Conservation (phyloP, 768 basidiomycete species). For the Dioszegia crocea region DNA sequence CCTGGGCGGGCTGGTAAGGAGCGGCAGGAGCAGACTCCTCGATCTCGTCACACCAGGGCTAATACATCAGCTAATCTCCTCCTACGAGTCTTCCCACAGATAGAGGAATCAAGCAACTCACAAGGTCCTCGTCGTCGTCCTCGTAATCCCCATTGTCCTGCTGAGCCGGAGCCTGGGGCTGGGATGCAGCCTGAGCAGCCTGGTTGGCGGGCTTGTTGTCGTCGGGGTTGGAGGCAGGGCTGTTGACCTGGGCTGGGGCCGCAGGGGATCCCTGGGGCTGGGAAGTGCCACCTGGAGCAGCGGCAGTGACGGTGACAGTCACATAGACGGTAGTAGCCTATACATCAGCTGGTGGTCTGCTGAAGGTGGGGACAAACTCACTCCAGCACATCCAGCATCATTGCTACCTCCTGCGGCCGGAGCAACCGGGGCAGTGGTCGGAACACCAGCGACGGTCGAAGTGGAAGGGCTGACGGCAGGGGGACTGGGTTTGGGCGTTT, state of each 20-base stretch:
- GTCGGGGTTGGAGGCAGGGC: neutral
- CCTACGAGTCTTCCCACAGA: too few species aligned
- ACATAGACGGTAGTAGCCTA: slow-evolving; percentile 27
- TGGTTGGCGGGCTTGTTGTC: neutral
- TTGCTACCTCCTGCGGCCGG: neutral
- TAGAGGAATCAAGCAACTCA: neutral
- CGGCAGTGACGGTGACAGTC: slow-evolving; percentile 30
- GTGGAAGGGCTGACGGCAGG: neutral
- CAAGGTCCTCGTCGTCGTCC: slow-evolving; percentile 14
- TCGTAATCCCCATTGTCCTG: slow-evolving; percentile 14
- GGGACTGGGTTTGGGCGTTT: neutral
- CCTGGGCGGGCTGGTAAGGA: neutral
- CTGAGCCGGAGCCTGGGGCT: neutral
- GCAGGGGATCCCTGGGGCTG: neutral
- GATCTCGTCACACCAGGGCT: slow-evolving; percentile 16
- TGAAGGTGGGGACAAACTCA: slow-evolving; percentile 12
- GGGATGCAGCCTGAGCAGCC: neutral
- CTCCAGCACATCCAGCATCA: slow-evolving; percentile 21
- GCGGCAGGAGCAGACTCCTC: neutral
- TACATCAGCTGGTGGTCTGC: slow-evolving; percentile 1
- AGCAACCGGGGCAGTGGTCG: neutral
- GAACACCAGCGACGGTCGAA: neutral
- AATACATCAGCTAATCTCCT: neutral
- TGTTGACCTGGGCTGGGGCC: neutral
- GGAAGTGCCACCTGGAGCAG: neutral